Percentiles rank a stretch among this genome's conserved stretches.
These are phyloP conservation scores for Corylus avellana DNA, from an alignment of 306 rosid genomes.

Conservation along the genomic window DNA sequence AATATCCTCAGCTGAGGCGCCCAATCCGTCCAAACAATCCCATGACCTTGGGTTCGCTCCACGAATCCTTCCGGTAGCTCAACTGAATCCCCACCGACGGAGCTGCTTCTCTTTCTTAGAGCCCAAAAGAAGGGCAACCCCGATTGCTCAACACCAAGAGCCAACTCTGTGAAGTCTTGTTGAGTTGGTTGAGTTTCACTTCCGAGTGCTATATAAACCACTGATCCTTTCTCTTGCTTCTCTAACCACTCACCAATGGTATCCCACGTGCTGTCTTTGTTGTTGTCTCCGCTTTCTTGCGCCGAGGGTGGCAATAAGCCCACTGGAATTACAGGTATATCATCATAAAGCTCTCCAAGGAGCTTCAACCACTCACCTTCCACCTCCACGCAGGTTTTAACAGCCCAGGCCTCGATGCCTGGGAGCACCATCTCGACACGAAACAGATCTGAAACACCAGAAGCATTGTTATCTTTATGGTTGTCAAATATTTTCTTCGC, in stretches of 20 bases:
- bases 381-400: constrained; percentile 37
- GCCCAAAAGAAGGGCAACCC: constrained; percentile 34
- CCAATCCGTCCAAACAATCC: constrained; percentile 27
- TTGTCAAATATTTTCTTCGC: background rate
- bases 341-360: background rate
- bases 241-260: constrained; percentile 34
- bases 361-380: constrained; percentile 27
- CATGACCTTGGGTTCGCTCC: constrained; percentile 1
- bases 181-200: constrained; percentile 27
- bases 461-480: background rate
- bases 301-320: constrained; percentile 33
- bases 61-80: constrained; percentile 16
- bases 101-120: background rate
- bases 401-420: constrained; percentile 18
- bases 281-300: background rate
- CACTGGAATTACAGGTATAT: constrained; percentile 35
- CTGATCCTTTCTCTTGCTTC: constrained; percentile 19
- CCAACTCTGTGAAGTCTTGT: constrained; percentile 26
- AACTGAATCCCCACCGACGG: background rate
- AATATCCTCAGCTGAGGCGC: constrained; percentile 37
- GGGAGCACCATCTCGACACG: background rate
- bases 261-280: constrained; percentile 21
- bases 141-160: constrained; percentile 32
- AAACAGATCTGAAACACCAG: constrained; percentile 5
- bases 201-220: constrained; percentile 37